Evolutionary conservation across 176 grass and related monocot species (phyloP).

Genomic region (Musa schizocarpa): DNA sequence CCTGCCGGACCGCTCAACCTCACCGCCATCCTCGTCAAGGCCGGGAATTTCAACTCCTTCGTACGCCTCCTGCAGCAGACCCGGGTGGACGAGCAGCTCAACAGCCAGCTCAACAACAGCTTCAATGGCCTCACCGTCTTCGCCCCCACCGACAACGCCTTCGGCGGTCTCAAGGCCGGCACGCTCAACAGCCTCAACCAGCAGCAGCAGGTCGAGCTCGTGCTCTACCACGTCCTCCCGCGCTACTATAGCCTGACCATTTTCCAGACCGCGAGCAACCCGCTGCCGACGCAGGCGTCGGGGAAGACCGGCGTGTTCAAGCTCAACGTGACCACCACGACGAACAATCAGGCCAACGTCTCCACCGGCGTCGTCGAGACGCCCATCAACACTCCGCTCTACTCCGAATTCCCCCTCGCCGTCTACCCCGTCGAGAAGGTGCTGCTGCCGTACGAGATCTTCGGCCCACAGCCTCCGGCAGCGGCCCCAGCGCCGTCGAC

Average conservation of each 20-base stretch:
- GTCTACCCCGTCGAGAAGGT: slow-evolving; percentile 5
- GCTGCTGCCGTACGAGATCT: not conserved
- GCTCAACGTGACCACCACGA: slow-evolving; percentile 46
- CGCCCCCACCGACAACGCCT: slow-evolving; percentile 77
- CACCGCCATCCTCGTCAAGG: slow-evolving; percentile 68
- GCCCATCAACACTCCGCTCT: slow-evolving; percentile 21
- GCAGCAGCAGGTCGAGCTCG: slow-evolving; percentile 59
- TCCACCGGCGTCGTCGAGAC: slow-evolving; percentile 52
- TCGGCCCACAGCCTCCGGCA: not conserved
- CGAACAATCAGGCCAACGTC: slow-evolving; percentile 40
- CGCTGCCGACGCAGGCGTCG: slow-evolving; percentile 81
- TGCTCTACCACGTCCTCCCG: slow-evolving; percentile 65
- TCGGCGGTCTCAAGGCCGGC: slow-evolving; percentile 57
- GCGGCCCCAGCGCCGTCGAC: not conserved
- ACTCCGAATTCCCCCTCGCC: slow-evolving; percentile 5
- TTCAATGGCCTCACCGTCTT: slow-evolving; percentile 59
- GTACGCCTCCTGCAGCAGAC: slow-evolving; percentile 60
- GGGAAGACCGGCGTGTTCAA: slow-evolving; percentile 51
- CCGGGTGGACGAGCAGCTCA: slow-evolving; percentile 71
- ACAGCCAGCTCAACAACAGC: slow-evolving; percentile 70
- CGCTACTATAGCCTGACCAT: slow-evolving; percentile 37
- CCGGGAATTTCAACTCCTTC: slow-evolving; percentile 41
- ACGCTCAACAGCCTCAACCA: slow-evolving; percentile 56
- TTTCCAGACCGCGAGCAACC: slow-evolving; percentile 85
- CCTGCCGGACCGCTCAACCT: slow-evolving; percentile 38